Conservation (phyloP, 352 stramenopile species). For the Peronospora tabacina region DNA sequence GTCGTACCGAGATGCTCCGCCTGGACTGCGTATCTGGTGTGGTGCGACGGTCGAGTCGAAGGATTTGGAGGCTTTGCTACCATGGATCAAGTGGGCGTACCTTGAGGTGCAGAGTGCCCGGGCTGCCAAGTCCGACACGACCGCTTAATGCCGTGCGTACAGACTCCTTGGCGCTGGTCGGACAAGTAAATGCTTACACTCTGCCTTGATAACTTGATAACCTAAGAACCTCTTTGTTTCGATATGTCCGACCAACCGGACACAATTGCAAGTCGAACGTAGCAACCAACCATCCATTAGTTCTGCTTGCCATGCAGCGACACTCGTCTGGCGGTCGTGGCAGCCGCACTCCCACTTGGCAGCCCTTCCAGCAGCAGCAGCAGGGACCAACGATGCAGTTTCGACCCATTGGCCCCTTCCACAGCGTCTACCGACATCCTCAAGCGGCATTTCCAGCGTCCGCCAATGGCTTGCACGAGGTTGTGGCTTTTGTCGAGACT, state of each 20-base stretch:
- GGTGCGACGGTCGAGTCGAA: conserved; percentile 97
- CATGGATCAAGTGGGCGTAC: conserved; percentile 98
- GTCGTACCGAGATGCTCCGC: conserved; percentile 96
- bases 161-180: conserved; percentile 8
- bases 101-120: conserved; percentile 75
- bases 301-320: conserved; percentile 10
- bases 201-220: neutral
- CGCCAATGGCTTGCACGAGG: conserved; percentile 24
- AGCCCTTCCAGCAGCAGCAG: conserved; percentile 32
- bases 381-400: neutral
- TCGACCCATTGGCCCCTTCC: conserved; percentile 1
- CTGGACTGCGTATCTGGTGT: conserved; percentile 98
- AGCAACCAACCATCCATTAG: conserved; percentile 9
- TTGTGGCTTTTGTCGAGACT: conserved; percentile 51
- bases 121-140: conserved; percentile 22
- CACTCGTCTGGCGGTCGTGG: conserved; percentile 6
- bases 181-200: too few species aligned
- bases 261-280: neutral
- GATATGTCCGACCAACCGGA: neutral
- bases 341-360: conserved; percentile 23
- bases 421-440: conserved; percentile 6
- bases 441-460: conserved; percentile 3
- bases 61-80: conserved; percentile 95
- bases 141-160: too few species aligned
- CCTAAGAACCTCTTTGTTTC: neutral